Evolutionary conservation across 140 eudicot species (phyloP).

Genomic region (Cichorium intybus): DNA sequence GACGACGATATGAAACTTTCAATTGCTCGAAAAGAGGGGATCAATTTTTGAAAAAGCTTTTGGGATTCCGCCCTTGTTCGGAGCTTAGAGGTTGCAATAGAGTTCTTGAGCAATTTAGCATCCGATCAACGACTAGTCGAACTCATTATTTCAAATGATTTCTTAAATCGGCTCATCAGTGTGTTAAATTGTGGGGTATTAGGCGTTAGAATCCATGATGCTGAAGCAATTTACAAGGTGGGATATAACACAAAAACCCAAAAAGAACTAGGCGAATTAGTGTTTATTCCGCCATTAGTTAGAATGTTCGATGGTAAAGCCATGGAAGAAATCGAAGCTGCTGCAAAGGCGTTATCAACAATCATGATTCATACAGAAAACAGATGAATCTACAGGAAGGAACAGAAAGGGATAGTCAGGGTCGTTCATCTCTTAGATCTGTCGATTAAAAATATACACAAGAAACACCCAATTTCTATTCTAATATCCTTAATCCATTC

Average conservation of each 20-base stretch:
- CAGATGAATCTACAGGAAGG: slow-evolving; percentile 55
- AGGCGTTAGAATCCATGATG: slow-evolving; percentile 73
- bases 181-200: slow-evolving; percentile 57
- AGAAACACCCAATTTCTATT: slow-evolving; percentile 55
- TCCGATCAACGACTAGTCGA: slow-evolving; percentile 57
- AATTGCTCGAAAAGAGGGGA: slow-evolving; percentile 61
- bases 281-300: slow-evolving; percentile 53
- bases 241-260: slow-evolving; percentile 53
- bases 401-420: slow-evolving; percentile 52
- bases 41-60: slow-evolving; percentile 46
- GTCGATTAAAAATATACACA: slow-evolving; percentile 40
- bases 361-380: slow-evolving; percentile 49
- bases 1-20: slow-evolving; percentile 56
- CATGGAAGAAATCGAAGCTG: slow-evolving; percentile 69
- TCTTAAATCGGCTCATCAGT: slow-evolving; percentile 36
- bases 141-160: slow-evolving; percentile 42
- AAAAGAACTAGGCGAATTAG: slow-evolving; percentile 55
- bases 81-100: slow-evolving; percentile 57
- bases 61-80: slow-evolving; percentile 53
- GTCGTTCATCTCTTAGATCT: slow-evolving; percentile 66
- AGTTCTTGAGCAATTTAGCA: slow-evolving; percentile 49
- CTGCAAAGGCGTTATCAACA: slow-evolving; percentile 56
- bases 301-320: slow-evolving; percentile 71
- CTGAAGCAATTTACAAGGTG: slow-evolving; percentile 52
- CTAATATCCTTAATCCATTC: slow-evolving; percentile 48